Conservation (phyloP, 192 early-diverging fungal species). For the Backusella tarrabulga region DNA sequence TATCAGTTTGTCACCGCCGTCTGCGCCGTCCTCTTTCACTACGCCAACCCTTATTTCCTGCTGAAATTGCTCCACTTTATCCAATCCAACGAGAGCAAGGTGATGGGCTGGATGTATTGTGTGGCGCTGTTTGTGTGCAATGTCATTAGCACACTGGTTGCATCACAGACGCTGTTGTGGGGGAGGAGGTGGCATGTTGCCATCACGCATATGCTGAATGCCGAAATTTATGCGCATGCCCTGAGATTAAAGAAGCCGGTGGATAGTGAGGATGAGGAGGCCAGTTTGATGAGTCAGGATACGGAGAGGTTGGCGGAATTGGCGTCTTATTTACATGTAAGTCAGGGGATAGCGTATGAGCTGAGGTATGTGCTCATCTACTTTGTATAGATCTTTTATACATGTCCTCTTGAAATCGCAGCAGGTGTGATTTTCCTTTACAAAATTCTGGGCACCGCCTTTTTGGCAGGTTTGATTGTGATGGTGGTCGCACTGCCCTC, state of each 20-base stretch:
- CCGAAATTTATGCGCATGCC: slow-evolving; percentile 50
- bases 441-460: slow-evolving; percentile 70
- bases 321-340: slow-evolving; percentile 57
- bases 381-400: slow-evolving; percentile 47
- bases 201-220: slow-evolving; percentile 53
- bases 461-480: slow-evolving; percentile 74
- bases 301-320: slow-evolving; percentile 61
- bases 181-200: slow-evolving; percentile 50
- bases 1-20: slow-evolving; percentile 31
- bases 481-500: slow-evolving; percentile 67
- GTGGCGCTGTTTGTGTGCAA: slow-evolving; percentile 48
- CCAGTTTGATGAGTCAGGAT: slow-evolving; percentile 75
- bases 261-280: slow-evolving; percentile 37
- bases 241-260: slow-evolving; percentile 30
- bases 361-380: neutral
- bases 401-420: slow-evolving; percentile 65
- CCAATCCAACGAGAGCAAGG: slow-evolving; percentile 22
- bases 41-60: slow-evolving; percentile 51
- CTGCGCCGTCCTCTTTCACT: slow-evolving; percentile 38
- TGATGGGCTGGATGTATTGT: slow-evolving; percentile 49
- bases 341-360: neutral
- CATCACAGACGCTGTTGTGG: slow-evolving; percentile 46
- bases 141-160: slow-evolving; percentile 32
- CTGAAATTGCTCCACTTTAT: slow-evolving; percentile 43
- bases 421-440: slow-evolving; percentile 71